Base-by-base conservation (phyloP, 1,284 basidiomycete genomes). In the Microbotryomycetes sp. region DNA sequence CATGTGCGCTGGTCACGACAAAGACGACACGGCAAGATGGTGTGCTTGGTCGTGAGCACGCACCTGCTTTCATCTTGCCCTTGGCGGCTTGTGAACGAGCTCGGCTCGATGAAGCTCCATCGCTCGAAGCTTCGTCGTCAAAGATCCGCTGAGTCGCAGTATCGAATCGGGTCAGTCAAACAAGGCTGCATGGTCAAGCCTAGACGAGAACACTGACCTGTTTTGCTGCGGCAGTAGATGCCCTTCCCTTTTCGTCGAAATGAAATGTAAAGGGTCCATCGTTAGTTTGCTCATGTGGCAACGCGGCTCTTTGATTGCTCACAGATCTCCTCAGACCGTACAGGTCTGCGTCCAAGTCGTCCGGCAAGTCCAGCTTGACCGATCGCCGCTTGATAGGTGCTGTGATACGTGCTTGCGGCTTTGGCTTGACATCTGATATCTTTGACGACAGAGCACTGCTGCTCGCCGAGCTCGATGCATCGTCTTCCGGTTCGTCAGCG, bases 261-360 rank as follows among this genome's bases (percentile, higher is more conserved):
- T n/a, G n/a, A n/a, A n/a, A n/a, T n/a, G n/a, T n/a, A n/a, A n/a
- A n/a, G n/a, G 47, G 6, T 59, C 57, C 14, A n/a, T n/a, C n/a
- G n/a, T n/a, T n/a, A n/a, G n/a, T n/a, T n/a, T n/a, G n/a, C n/a
- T n/a, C n/a, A n/a, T n/a, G n/a, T n/a, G n/a, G n/a, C n/a, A n/a
- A n/a, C n/a, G n/a, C n/a, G n/a, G n/a, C n/a, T n/a, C n/a, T n/a
- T n/a, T n/a, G n/a, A n/a, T n/a, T 5, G 64, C 70, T 55, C 28
- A 71, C 71, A 51, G 69, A 71, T 16, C 71, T 56, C 51, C 71
- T 56, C 14, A 72, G 48, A 5, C 70, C 70, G 47, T 71, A 72
- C 52, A 72, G 25, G n/a, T 70, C 70, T 4, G 71, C 60, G 54
- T 72, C 69, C 9, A 70, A 45, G n/a, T 64, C 58, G 5, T 53